Percentiles rank a stretch among this genome's conserved stretches.
Evolutionary conservation across 139 green algal species (phyloP).

Genomic region (Monoraphidium neglectum): DNA sequence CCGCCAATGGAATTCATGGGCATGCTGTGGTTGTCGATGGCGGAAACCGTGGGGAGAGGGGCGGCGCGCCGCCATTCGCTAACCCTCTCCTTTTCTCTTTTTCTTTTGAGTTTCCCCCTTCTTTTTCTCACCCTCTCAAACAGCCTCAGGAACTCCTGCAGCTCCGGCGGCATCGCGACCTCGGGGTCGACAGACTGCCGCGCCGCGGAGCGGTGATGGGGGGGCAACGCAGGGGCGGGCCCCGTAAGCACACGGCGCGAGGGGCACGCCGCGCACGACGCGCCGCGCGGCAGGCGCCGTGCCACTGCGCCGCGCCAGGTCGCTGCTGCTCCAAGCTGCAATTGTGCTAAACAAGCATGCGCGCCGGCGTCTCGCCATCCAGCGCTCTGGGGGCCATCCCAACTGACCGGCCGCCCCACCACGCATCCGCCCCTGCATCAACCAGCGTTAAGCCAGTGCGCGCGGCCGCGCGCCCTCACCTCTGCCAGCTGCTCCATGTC

Average conservation of each 20-base stretch:
- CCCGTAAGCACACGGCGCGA: conserved; percentile 2
- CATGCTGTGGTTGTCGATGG: too few relatives aligned
- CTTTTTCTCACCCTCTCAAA: conserved; percentile 4
- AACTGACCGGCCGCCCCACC: too few relatives aligned
- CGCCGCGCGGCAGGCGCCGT: not conserved
- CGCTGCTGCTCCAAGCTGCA: too few relatives aligned
- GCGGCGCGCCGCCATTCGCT: too few relatives aligned
- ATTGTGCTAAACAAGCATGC: too few relatives aligned
- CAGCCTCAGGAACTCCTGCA: conserved; percentile 23
- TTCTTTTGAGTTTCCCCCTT: not conserved
- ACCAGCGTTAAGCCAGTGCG: too few relatives aligned
- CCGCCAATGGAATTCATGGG: not conserved
- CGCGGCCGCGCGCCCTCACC: too few relatives aligned
- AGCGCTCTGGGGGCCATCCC: too few relatives aligned
- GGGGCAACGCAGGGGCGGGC: too few relatives aligned
- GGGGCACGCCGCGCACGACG: conserved; percentile 9
- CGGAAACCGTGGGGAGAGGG: not conserved
- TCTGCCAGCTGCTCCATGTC: too few relatives aligned
- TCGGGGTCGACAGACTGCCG: not conserved
- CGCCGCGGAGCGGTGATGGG: conserved; percentile 3
- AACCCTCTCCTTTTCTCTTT: not conserved
- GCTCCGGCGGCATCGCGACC: conserved; percentile 12
- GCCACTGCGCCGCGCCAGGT: not conserved
- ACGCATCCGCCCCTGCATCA: too few relatives aligned
- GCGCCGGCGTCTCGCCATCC: too few relatives aligned